Conservation (phyloP, 176 grass and related monocot species). For the Oryza longistaminata region DNA sequence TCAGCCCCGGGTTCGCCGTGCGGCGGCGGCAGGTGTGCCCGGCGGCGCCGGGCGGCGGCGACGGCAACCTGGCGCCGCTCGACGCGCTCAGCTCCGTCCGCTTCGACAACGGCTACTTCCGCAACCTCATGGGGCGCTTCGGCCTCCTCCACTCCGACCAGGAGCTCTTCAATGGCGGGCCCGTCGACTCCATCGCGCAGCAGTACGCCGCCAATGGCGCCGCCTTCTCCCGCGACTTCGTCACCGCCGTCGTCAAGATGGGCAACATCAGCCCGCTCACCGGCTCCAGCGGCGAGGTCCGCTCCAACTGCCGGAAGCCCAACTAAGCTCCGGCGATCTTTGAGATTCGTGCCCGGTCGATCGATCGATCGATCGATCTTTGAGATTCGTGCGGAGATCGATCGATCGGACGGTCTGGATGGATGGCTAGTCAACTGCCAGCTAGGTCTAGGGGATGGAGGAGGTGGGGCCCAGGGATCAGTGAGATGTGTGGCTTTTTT, state of each 20-base stretch:
- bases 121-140: constrained; percentile 36
- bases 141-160: constrained; percentile 75
- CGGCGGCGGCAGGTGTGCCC: constrained; percentile 43
- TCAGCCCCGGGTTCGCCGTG: constrained; percentile 48
- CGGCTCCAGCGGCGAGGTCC: constrained; percentile 61
- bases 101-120: constrained; percentile 82
- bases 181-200: constrained; percentile 43
- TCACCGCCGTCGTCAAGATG: constrained; percentile 63
- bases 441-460: neutral
- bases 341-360: neutral
- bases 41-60: constrained; percentile 8
- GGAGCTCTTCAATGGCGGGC: constrained; percentile 61
- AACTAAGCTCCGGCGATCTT: constrained; percentile 4
- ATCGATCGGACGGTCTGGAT: neutral
- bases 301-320: constrained; percentile 65
- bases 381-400: neutral
- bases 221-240: constrained; percentile 54
- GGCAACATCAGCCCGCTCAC: constrained; percentile 67
- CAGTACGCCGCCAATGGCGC: constrained; percentile 45
- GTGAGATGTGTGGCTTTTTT: constrained; percentile 11
- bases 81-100: constrained; percentile 39
- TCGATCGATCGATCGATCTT: no score
- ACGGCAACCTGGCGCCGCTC: constrained; percentile 57
- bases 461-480: neutral
- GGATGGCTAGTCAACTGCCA: constrained; percentile 11